phyloP scores from a whole-genome alignment of 495 filamentous ascomycete species.

The Lophiotrema nucula region DNA sequence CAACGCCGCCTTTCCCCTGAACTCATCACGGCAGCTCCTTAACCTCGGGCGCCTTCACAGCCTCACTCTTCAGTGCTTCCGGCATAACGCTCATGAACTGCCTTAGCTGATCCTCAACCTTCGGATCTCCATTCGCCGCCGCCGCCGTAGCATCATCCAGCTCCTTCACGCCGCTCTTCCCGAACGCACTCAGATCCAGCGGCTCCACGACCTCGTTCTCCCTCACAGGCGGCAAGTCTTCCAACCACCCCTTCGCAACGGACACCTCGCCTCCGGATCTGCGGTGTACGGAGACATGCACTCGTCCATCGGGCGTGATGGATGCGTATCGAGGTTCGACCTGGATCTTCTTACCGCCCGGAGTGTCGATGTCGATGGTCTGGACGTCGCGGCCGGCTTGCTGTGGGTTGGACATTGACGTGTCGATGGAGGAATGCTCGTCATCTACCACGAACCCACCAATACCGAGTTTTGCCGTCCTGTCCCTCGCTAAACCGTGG shows the following conservation, averaged over 20 bases:
- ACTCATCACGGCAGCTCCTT: too few relatives aligned
- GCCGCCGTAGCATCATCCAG: too few relatives aligned
- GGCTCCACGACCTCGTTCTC: too few relatives aligned
- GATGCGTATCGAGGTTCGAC: conserved; percentile 56
- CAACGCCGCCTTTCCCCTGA: too few relatives aligned
- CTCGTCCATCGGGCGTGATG: conserved; percentile 57
- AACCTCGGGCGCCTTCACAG: too few relatives aligned
- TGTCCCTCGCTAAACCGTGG: not conserved
- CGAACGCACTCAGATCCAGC: too few relatives aligned
- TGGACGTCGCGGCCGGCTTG: not conserved
- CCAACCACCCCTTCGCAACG: not conserved
- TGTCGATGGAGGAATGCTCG: conserved; percentile 18
- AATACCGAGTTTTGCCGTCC: conserved; percentile 36
- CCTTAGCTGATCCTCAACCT: too few relatives aligned
- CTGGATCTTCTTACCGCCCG: conserved; percentile 67
- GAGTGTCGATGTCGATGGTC: conserved; percentile 39
- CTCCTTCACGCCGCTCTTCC: too few relatives aligned
- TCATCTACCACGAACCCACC: conserved; percentile 36
- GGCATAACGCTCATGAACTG: too few relatives aligned
- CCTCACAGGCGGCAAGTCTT: not conserved
- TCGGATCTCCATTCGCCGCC: too few relatives aligned
- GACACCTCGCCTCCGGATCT: not conserved
- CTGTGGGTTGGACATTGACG: conserved; percentile 28
- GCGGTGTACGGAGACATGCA: not conserved
- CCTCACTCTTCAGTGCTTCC: too few relatives aligned